These are phyloP conservation scores for Cryphonectria japonica DNA, from an alignment of 2,329 filamentous ascomycete genomes.

Conservation along the genomic window DNA sequence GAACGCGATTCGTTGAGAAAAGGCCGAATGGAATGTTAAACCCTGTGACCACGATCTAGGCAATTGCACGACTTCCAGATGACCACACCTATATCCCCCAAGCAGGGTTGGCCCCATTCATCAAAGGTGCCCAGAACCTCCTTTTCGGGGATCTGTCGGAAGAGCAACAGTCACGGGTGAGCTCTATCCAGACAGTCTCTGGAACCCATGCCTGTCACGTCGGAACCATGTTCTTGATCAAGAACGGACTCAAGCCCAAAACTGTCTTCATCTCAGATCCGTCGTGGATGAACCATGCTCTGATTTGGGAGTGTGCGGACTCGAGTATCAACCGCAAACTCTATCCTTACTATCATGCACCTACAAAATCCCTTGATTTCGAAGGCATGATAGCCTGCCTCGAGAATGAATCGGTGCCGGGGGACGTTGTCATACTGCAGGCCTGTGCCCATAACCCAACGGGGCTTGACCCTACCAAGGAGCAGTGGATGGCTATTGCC, in stretches of 20 bases:
- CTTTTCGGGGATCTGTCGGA: conserved; percentile 32
- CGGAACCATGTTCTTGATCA: conserved; percentile 35
- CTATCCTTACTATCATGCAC: conserved; percentile 40
- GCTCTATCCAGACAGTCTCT: conserved; percentile 41
- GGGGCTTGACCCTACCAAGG: conserved; percentile 39
- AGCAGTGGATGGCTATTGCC: conserved; percentile 41
- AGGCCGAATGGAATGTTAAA: neutral
- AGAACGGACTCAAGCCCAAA: conserved; percentile 31
- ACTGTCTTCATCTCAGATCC: conserved; percentile 41
- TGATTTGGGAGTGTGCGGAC: conserved; percentile 37
- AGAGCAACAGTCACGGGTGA: conserved; percentile 29
- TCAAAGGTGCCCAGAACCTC: conserved; percentile 22
- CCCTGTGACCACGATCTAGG: conserved; percentile 7
- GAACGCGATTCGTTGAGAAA: neutral
- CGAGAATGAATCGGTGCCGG: conserved; percentile 32
- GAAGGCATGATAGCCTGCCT: conserved; percentile 36
- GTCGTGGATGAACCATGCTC: conserved; percentile 40
- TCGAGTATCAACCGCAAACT: conserved; percentile 30
- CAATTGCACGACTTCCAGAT: conserved; percentile 18
- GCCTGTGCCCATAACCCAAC: conserved; percentile 46
- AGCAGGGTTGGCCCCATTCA: conserved; percentile 32
- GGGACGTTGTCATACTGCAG: conserved; percentile 43
- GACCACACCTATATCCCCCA: conserved; percentile 36
- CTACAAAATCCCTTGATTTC: conserved; percentile 37
- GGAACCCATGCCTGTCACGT: conserved; percentile 43